Conservation (phyloP, 2,329 filamentous ascomycete species). For the Colletotrichum godetiae region DNA sequence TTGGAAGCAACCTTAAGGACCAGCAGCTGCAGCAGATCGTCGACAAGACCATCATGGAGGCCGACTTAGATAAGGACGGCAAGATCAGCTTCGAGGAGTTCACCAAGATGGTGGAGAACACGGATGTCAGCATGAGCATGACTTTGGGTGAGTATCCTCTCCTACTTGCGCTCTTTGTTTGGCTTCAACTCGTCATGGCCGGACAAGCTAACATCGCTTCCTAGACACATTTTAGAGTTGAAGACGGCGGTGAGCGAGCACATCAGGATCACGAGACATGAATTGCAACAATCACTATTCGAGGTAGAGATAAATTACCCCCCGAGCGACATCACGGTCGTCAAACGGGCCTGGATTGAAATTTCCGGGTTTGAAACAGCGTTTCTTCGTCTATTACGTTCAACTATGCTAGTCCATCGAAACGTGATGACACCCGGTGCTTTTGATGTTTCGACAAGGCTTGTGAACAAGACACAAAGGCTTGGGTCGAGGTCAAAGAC, state of each 20-base stretch:
- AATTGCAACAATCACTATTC: conserved; percentile 29
- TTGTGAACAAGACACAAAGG: background rate
- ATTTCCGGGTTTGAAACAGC: conserved; percentile 7
- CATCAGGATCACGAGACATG: conserved; percentile 34
- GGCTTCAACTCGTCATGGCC: background rate
- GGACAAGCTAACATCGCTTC: conserved; percentile 7
- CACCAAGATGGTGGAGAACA: conserved; percentile 98
- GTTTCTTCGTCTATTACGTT: background rate
- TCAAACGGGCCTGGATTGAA: conserved; percentile 18
- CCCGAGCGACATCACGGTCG: conserved; percentile 1
- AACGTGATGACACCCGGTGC: background rate
- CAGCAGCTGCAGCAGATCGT: conserved; percentile 99
- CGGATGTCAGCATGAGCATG: conserved; percentile 81
- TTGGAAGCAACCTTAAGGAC: conserved; percentile 98
- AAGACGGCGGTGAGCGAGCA: conserved; percentile 8
- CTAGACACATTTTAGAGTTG: conserved; percentile 31
- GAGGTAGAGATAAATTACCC: conserved; percentile 30
- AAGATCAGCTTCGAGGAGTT: conserved; percentile 99
- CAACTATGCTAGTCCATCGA: background rate
- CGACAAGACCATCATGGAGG: conserved; percentile 99
- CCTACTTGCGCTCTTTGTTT: background rate
- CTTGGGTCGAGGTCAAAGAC: background rate
- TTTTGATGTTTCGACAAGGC: background rate
- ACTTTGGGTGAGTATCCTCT: conserved; percentile 68
- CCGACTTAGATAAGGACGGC: conserved; percentile 93